phyloP scores from a whole-genome alignment of 805 yeast genomes.

The Clavispora fructus region DNA sequence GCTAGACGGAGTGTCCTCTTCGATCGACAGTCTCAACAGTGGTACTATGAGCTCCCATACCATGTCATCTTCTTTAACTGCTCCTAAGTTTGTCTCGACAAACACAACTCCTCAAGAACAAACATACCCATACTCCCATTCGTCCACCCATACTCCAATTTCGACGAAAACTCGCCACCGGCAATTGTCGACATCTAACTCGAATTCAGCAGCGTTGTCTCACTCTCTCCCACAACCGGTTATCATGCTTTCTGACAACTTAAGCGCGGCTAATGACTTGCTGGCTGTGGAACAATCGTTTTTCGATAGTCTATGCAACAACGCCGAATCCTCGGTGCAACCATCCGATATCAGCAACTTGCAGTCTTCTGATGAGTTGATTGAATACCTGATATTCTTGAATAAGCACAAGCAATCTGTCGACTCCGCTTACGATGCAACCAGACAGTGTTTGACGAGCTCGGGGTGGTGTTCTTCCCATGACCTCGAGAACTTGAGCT shows the following conservation, averaged over 20 bases:
- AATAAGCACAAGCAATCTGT: constrained; percentile 29
- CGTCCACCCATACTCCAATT: constrained; percentile 1
- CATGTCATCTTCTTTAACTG: neutral
- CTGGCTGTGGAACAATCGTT: constrained; percentile 30
- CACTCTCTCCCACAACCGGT: constrained; percentile 35
- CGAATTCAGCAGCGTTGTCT: constrained; percentile 24
- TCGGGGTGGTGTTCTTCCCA: constrained; percentile 41
- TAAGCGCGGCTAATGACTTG: constrained; percentile 23
- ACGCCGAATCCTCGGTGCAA: neutral
- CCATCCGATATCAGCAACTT: constrained; percentile 16
- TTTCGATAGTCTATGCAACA: constrained; percentile 20
- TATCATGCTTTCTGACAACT: constrained; percentile 35
- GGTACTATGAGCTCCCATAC: constrained; percentile 10
- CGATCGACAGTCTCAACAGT: neutral
- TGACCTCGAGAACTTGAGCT: constrained; percentile 32
- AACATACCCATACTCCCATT: neutral
- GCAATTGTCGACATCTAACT: constrained; percentile 16
- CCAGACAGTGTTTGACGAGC: constrained; percentile 25
- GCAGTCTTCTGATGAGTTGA: constrained; percentile 20
- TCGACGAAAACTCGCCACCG: constrained; percentile 12
- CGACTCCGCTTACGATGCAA: constrained; percentile 28
- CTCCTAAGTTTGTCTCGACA: neutral
- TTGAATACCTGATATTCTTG: constrained; percentile 29
- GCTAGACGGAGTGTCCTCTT: neutral
- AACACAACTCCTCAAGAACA: neutral